A percentile compares a stretch with the other conserved stretches of the same genome.
These are phyloP conservation scores for Sphagnum tenellum DNA, from an alignment of 225 moss, liverwort and hornwort genomes.

Conservation along the genomic window DNA sequence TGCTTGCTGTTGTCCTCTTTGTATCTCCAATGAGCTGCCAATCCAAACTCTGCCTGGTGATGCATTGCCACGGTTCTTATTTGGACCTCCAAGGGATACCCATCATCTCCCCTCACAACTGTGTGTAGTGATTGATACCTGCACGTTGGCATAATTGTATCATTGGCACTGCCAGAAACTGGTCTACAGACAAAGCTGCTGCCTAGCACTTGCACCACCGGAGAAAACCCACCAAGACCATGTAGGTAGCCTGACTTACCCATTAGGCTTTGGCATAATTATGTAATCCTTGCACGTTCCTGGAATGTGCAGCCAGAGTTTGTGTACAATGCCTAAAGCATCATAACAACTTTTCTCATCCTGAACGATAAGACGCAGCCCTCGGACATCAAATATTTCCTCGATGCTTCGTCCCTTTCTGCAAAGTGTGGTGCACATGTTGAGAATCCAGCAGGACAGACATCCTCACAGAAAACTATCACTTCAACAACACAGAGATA, in stretches of 20 bases:
- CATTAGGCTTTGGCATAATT: slow-evolving; percentile 58
- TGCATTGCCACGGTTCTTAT: slow-evolving; percentile 90
- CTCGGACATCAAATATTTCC: slow-evolving; percentile 83
- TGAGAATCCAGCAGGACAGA: too few species aligned
- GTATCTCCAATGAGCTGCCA: slow-evolving; percentile 96
- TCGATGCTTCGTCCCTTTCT: slow-evolving; percentile 69
- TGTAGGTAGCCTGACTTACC: slow-evolving; percentile 20
- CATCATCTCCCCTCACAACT: slow-evolving; percentile 68
- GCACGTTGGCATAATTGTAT: neutral
- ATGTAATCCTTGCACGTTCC: slow-evolving; percentile 77
- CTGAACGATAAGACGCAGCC: slow-evolving; percentile 62
- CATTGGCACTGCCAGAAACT: too few species aligned
- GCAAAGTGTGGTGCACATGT: slow-evolving; percentile 3
- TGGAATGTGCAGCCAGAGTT: slow-evolving; percentile 64
- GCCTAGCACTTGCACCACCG: too few species aligned
- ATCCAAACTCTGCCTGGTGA: slow-evolving; percentile 82
- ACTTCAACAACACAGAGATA: neutral
- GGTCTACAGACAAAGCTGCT: too few species aligned
- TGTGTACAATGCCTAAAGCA: slow-evolving; percentile 63
- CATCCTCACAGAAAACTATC: neutral
- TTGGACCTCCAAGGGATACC: slow-evolving; percentile 81
- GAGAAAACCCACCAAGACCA: too few species aligned
- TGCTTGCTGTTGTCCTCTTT: slow-evolving; percentile 75
- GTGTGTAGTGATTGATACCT: slow-evolving; percentile 87
- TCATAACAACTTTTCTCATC: slow-evolving; percentile 70